Evolutionary conservation across 1,284 basidiomycete genomes (phyloP).

Genomic region (Caloboletus inedulis): DNA sequence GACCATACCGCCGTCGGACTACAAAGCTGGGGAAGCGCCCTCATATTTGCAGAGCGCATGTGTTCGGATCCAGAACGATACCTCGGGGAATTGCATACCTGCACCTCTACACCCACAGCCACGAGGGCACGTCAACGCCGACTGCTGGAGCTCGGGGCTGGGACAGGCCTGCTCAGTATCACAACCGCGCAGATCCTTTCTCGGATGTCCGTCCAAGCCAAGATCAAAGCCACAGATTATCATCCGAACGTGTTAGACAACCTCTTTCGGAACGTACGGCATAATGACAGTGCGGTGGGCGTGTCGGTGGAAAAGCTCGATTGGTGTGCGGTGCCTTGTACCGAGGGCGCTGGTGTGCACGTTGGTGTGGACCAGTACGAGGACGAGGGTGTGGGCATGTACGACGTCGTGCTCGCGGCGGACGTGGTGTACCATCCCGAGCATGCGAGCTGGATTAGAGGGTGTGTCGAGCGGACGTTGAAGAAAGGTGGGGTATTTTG

Average conservation of each 20-base stretch:
- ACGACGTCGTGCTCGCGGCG: constrained; percentile 61
- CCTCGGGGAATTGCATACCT: constrained; percentile 23
- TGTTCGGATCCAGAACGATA: constrained; percentile 53
- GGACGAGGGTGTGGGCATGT: constrained; percentile 31
- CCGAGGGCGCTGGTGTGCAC: background rate
- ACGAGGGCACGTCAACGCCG: constrained; percentile 32
- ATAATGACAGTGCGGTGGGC: constrained; percentile 8
- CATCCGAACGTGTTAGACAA: constrained; percentile 76
- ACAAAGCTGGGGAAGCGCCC: constrained; percentile 86
- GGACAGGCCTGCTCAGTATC: constrained; percentile 82
- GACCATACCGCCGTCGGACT: constrained; percentile 84
- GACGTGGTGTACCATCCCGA: constrained; percentile 71
- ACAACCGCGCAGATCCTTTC: constrained; percentile 58
- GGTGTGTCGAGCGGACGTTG: constrained; percentile 53
- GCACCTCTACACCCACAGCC: background rate
- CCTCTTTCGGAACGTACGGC: constrained; percentile 56
- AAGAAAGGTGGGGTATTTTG: constrained; percentile 54
- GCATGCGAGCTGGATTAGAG: constrained; percentile 65
- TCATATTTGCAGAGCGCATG: constrained; percentile 71
- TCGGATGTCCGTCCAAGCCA: constrained; percentile 10
- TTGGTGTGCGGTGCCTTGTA: constrained; percentile 47
- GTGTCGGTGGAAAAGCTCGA: constrained; percentile 57
- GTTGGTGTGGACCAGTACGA: constrained; percentile 35
- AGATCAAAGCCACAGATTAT: constrained; percentile 76
- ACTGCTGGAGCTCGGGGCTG: constrained; percentile 85